These are phyloP conservation scores for Aristolochia californica DNA, from an alignment of 164 flowering plant genomes.

Conservation along the genomic window DNA sequence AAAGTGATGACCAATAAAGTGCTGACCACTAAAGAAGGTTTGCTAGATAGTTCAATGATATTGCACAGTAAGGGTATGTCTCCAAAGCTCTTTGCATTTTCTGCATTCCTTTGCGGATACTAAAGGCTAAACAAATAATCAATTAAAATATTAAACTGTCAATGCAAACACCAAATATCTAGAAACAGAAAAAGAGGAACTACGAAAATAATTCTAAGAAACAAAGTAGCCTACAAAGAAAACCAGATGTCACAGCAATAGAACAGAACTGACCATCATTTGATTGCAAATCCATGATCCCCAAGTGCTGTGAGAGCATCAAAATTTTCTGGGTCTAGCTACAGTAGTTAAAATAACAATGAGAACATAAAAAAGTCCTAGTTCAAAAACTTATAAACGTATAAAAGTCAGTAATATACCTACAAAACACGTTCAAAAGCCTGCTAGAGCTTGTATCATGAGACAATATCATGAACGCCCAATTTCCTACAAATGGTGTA, in stretches of 20 bases:
- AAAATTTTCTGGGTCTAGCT: constrained; percentile 93
- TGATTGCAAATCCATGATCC: constrained; percentile 66
- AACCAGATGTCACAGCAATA: no score
- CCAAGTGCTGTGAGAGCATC: constrained; percentile 96
- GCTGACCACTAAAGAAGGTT: constrained; percentile 94
- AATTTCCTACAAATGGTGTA: no score
- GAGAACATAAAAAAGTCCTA: constrained; percentile 4
- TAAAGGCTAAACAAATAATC: constrained; percentile 39
- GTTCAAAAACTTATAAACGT: neutral
- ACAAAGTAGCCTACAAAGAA: no score
- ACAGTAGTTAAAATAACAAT: constrained; percentile 14
- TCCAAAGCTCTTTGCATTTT: constrained; percentile 91
- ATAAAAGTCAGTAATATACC: constrained; percentile 31
- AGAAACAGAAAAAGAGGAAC: neutral
- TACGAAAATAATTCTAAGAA: neutral
- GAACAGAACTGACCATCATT: constrained; percentile 49
- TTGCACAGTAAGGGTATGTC: constrained; percentile 85
- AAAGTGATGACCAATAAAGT: no score
- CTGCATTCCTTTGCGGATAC: constrained; percentile 71
- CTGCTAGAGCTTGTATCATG: no score
- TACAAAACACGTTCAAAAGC: constrained; percentile 81
- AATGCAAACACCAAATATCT: no score
- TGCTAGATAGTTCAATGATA: constrained; percentile 83
- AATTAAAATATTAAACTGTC: neutral
- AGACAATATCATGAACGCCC: no score